Evolutionary conservation across 352 stramenopile species (phyloP).

Genomic region (Phytophthora melonis): DNA sequence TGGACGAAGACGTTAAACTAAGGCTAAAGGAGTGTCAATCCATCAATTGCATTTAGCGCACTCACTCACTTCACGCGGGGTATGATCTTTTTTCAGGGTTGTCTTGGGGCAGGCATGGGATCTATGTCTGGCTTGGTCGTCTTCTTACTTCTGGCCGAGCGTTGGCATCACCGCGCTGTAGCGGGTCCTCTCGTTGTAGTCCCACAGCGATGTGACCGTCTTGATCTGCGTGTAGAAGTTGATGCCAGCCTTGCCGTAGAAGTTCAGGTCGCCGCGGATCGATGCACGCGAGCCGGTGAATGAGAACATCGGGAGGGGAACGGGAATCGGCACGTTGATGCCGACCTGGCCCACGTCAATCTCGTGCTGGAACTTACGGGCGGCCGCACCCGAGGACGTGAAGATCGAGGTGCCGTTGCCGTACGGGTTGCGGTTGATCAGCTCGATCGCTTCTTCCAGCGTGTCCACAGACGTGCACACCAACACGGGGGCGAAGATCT

Average conservation of each 20-base stretch:
- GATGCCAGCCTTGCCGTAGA: constrained; percentile 97
- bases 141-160: constrained; percentile 66
- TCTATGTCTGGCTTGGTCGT: not conserved
- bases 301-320: constrained; percentile 97
- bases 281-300: constrained; percentile 97
- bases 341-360: constrained; percentile 97
- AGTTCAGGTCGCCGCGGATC: constrained; percentile 97
- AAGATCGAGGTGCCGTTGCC: constrained; percentile 98
- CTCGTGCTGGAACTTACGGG: constrained; percentile 97
- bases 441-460: constrained; percentile 95
- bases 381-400: constrained; percentile 93
- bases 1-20: constrained; percentile 39
- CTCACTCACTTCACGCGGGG: constrained; percentile 17
- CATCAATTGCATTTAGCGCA: constrained; percentile 14
- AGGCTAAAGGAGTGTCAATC: constrained; percentile 19
- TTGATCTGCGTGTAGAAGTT: constrained; percentile 99
- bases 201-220: constrained; percentile 97
- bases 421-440: constrained; percentile 97
- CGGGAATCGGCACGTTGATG: constrained; percentile 97
- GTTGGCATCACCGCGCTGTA: constrained; percentile 95
- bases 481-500: constrained; percentile 99
- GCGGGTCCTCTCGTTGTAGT: constrained; percentile 90
- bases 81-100: constrained; percentile 22
- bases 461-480: constrained; percentile 92
- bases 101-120: too few species aligned